Conservation (phyloP, 768 basidiomycete species). For the Strobilomyces echinocephalus region DNA sequence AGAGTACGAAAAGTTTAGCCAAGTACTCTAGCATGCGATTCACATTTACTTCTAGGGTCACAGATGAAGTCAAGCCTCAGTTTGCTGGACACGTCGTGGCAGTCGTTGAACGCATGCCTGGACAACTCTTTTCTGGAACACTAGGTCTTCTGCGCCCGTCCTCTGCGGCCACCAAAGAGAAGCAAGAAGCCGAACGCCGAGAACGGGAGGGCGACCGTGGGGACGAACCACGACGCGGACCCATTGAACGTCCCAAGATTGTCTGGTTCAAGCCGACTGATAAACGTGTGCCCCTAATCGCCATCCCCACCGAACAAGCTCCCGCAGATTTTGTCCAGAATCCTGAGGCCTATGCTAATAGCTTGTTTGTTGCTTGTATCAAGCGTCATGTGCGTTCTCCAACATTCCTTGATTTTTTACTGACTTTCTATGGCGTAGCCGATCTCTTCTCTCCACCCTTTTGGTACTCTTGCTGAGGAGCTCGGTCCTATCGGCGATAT, state of each 20-base stretch:
- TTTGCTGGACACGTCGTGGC: constrained; percentile 99
- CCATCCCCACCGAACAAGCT: constrained; percentile 98
- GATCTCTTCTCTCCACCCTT: constrained; percentile 95
- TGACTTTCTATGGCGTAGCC: constrained; percentile 45
- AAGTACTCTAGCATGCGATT: background rate
- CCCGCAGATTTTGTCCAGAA: constrained; percentile 95
- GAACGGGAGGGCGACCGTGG: constrained; percentile 94
- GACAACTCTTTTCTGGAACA: constrained; percentile 96
- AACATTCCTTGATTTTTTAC: too few relatives aligned
- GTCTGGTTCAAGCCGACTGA: constrained; percentile 99
- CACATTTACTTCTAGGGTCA: constrained; percentile 56
- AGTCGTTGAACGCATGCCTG: constrained; percentile 99
- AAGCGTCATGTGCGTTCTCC: constrained; percentile 80
- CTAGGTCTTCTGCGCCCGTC: constrained; percentile 93
- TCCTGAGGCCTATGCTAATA: constrained; percentile 85
- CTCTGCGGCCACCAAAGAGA: constrained; percentile 96
- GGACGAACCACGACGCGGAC: constrained; percentile 72
- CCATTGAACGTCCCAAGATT: constrained; percentile 92
- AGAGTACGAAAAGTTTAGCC: constrained; percentile 51
- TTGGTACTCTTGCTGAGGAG: constrained; percentile 96
- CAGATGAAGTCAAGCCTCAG: constrained; percentile 96
- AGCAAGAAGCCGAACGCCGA: constrained; percentile 95
- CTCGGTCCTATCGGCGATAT: constrained; percentile 98
- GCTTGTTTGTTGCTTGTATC: constrained; percentile 95
- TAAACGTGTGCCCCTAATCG: constrained; percentile 97